Evolutionary conservation across 768 basidiomycete genomes (phyloP), one percentile per base, ranked within the genome.

Genomic region (Lactarius pseudohatsudake): DNA sequence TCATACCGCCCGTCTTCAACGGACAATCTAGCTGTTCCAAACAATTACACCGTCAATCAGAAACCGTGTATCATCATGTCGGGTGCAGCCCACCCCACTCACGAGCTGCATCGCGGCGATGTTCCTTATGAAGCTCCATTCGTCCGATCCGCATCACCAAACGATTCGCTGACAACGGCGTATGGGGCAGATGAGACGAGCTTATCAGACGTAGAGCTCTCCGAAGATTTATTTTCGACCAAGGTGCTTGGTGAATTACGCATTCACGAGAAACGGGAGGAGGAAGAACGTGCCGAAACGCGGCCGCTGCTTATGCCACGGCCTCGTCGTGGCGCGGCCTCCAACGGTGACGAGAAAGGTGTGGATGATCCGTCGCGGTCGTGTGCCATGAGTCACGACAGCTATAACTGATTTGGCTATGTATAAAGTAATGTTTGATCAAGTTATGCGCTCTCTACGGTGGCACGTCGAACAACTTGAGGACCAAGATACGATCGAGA

Each of bases 141-240:
- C 64, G 77, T 82, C 26, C 79, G 82, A 41, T 76, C 79, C 9
- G 77, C 80, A 5, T 83, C 82, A 2, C 82, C 82, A 36, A 79
- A 79, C 9, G 81, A 79, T 59, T 81, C 82, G 16, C 76, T 83
- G 58, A 81, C 79, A 43, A 82, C 82, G 50, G 75, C 79, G n/a
- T 82, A 82, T 38, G 80, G 78, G 8, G 74, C 74, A 18, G 82
- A 83, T 70, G 79, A 81, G 68, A 82, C 82, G n/a, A 71, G 70
- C 43, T 72, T 72, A n/a, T 77, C 77, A 4, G 82, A 83, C 64
- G 66, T 66, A n/a, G 76, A 76, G 65, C 72, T 82, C 45, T 72
- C 74, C 56, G 73, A 77, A 57, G 74, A 77, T 63, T 77, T 74
- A 3, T 81, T 83, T 64, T 75, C 74, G 47, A 67, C 72, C 58